phyloP scores from a whole-genome alignment of 148 eudicot genomes.

The Rhododendron griersonianum region DNA sequence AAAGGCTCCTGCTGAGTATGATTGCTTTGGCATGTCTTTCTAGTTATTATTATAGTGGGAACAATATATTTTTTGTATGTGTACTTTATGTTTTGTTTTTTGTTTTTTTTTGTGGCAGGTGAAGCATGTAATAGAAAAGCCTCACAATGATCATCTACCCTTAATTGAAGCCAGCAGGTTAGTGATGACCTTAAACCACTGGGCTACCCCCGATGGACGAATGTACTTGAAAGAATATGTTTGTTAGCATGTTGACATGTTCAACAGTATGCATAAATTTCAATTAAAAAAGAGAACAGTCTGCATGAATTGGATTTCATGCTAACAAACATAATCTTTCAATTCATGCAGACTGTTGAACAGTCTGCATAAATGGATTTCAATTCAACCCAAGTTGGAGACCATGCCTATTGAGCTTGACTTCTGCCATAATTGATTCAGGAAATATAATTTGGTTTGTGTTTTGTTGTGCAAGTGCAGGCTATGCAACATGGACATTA shows the following conservation, averaged over 20 bases:
- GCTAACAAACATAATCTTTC: no score
- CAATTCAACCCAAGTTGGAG: background rate
- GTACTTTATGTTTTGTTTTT: background rate
- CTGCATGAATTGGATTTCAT: background rate
- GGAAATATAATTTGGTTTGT: background rate
- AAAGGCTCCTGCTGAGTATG: background rate
- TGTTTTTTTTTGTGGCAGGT: slow-evolving; percentile 47
- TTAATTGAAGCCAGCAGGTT: slow-evolving; percentile 97
- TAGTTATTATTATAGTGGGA: background rate
- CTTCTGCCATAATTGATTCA: background rate
- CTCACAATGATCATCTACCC: slow-evolving; percentile 89
- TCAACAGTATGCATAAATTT: background rate
- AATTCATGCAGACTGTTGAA: no score
- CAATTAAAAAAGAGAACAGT: background rate
- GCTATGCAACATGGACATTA: slow-evolving; percentile 96
- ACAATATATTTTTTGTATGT: background rate
- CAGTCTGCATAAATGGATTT: background rate
- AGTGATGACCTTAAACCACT: slow-evolving; percentile 6
- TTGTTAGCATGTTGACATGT: background rate
- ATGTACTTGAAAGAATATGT: background rate
- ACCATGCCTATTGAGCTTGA: background rate
- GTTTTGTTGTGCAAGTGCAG: slow-evolving; percentile 42
- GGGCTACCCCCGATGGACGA: background rate
- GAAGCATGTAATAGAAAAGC: slow-evolving; percentile 87
- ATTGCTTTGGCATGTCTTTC: background rate